Evolutionary conservation across 164 flowering plant species (phyloP).

Genomic region (Buxus sempervirens): DNA sequence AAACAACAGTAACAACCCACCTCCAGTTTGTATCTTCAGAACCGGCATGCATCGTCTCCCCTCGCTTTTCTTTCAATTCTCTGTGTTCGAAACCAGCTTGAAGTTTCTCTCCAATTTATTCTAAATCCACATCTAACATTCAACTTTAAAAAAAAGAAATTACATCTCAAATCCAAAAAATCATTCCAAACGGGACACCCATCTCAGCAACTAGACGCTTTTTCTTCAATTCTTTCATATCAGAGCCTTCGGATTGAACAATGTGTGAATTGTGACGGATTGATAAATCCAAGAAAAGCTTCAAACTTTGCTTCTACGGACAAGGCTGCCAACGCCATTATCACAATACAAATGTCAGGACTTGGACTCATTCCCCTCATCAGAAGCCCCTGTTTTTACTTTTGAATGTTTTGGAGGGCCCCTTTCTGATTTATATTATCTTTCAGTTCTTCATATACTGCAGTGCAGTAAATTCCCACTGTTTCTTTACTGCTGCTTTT

Average conservation of each 20-base stretch:
- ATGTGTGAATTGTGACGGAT: background rate
- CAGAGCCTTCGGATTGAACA: background rate
- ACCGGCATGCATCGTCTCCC: constrained; percentile 16
- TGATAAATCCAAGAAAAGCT: background rate
- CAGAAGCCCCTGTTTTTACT: no score
- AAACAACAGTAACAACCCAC: constrained; percentile 26
- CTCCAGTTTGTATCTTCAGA: constrained; percentile 32
- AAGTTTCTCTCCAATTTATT: constrained; percentile 7
- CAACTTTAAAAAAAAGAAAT: background rate
- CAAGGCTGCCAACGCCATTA: background rate
- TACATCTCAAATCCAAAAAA: background rate
- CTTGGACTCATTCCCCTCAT: constrained; percentile 6
- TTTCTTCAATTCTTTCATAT: background rate
- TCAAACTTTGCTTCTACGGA: constrained; percentile 10
- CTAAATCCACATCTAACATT: background rate
- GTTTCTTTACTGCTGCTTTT: no score
- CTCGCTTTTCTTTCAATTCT: constrained; percentile 8
- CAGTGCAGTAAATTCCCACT: no score
- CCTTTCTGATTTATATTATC: background rate
- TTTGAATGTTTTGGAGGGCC: no score
- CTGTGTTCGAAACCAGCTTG: constrained; percentile 1
- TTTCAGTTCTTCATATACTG: no score
- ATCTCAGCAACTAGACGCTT: background rate
- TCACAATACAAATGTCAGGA: background rate
- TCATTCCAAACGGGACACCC: background rate